Base-by-base conservation (phyloP, 805 yeast species). In the Groenewaldozyma salmanticensis region DNA sequence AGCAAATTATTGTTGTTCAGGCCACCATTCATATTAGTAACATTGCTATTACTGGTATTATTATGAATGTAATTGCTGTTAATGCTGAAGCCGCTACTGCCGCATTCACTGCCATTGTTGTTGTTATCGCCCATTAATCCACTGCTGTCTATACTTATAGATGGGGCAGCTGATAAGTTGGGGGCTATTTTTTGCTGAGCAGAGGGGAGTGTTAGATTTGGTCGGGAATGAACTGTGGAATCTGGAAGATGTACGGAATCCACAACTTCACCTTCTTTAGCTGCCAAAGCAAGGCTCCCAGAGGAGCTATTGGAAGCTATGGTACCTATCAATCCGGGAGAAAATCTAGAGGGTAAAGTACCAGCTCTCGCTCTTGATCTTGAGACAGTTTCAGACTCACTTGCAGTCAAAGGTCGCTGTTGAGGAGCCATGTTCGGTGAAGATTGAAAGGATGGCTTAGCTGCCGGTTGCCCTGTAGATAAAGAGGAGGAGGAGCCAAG, bases 311-410 rank as follows among this genome's bases (percentile, higher is more conserved):
- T 38, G 29, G 29, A 24, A 11, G 27, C 40, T 3, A 13, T 16
- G 7, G 20, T 36, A 11, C 35, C 40, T 3, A 13, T 32, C 15
- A 49, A 46, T 22, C 49, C 58, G 19, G 66, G 55, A 33, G 62
- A 53, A 41, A 78, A 68, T 37, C 79, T 63, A 17, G 87, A 77
- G 5, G 92, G 90, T 37, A 83, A 62, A 11, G 94, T 83, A 2
- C 92, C 92, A 2, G 92, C 82, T 48, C 94, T 70, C 35, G 81
- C 75, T 46, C 92, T 70, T 13, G 74, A 66, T 50, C 75, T 13
- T n/a, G n/a, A n/a, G n/a, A n/a, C n/a, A n/a, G n/a, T n/a, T n/a
- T n/a, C n/a, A n/a, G n/a, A n/a, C n/a, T n/a, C n/a, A n/a, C n/a
- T n/a, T n/a, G n/a, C n/a, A n/a, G 4, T 21, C 37, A 15, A 31